Conservation (phyloP, 371 early-diverging fungal genomes). For the Lichtheimia corymbifera region DNA sequence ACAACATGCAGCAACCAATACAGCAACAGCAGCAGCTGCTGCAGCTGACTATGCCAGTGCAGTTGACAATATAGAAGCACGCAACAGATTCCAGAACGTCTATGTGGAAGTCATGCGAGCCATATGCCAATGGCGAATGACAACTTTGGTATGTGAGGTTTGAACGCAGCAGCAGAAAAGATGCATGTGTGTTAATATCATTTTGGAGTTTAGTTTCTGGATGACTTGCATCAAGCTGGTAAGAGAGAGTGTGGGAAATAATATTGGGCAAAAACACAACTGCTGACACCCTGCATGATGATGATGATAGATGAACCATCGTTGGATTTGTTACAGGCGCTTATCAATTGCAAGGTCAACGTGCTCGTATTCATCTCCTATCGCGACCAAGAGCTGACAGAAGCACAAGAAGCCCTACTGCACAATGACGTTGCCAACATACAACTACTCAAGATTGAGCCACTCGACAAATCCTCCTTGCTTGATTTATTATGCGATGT, state of each 20-base stretch:
- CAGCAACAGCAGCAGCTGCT: not conserved
- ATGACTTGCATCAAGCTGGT: slow-evolving; percentile 49
- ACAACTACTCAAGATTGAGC: slow-evolving; percentile 26
- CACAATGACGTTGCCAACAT: slow-evolving; percentile 26
- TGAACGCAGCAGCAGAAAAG: not conserved
- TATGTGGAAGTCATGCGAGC: slow-evolving; percentile 46
- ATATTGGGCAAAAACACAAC: no score
- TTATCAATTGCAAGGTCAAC: slow-evolving; percentile 31
- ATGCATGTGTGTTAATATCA: not conserved
- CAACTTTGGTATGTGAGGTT: slow-evolving; percentile 15
- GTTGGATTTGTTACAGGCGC: slow-evolving; percentile 36
- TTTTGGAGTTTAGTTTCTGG: slow-evolving; percentile 30
- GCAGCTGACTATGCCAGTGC: no score
- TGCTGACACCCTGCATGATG: not conserved
- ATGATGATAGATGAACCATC: slow-evolving; percentile 36
- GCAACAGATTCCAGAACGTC: slow-evolving; percentile 39
- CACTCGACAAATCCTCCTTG: slow-evolving; percentile 35
- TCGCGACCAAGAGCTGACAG: slow-evolving; percentile 36
- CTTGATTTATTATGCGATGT: slow-evolving; percentile 37
- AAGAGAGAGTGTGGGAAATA: not conserved
- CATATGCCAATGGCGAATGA: slow-evolving; percentile 42
- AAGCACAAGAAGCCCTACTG: slow-evolving; percentile 6
- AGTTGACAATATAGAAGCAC: slow-evolving; percentile 40
- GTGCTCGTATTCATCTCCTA: slow-evolving; percentile 36
- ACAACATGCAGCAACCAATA: slow-evolving; percentile 8